These are phyloP conservation scores for Penicillium verrucosum DNA, from an alignment of 2,329 filamentous ascomycete genomes.

Conservation along the genomic window DNA sequence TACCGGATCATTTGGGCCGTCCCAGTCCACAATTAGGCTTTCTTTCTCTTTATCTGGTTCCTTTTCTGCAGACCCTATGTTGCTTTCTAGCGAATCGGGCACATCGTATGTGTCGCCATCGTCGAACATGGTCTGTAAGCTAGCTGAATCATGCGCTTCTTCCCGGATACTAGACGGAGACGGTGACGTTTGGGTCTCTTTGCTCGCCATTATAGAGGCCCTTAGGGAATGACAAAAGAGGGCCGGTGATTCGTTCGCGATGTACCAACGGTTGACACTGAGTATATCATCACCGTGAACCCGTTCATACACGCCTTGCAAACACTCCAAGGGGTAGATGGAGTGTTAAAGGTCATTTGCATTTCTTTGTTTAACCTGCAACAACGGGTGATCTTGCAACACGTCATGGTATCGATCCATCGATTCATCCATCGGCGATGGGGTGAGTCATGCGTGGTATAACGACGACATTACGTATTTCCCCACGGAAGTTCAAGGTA, in stretches of 20 bases:
- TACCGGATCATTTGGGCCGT: slow-evolving; percentile 4
- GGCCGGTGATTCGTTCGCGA: not conserved
- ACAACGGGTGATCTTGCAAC: not conserved
- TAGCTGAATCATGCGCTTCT: not conserved
- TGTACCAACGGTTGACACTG: not conserved
- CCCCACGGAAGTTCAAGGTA: too few species aligned
- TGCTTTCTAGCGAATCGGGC: not conserved
- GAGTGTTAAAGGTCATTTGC: too few species aligned
- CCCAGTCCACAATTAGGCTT: not conserved
- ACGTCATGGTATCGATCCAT: not conserved
- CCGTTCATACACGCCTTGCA: not conserved
- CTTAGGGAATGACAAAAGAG: too few species aligned
- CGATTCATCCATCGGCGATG: too few species aligned
- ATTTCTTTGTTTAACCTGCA: not conserved
- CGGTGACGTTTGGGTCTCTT: not conserved
- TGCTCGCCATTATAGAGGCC: not conserved
- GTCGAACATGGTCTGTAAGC: not conserved
- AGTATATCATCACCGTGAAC: too few species aligned
- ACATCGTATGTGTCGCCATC: not conserved
- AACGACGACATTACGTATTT: not conserved
- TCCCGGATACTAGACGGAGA: not conserved
- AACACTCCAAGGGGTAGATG: not conserved
- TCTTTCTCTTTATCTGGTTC: not conserved
- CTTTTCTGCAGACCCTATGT: not conserved
- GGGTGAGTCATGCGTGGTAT: not conserved